phyloP scores from a whole-genome alignment of 179 eudicot genomes.

The Camellia oleifera region DNA sequence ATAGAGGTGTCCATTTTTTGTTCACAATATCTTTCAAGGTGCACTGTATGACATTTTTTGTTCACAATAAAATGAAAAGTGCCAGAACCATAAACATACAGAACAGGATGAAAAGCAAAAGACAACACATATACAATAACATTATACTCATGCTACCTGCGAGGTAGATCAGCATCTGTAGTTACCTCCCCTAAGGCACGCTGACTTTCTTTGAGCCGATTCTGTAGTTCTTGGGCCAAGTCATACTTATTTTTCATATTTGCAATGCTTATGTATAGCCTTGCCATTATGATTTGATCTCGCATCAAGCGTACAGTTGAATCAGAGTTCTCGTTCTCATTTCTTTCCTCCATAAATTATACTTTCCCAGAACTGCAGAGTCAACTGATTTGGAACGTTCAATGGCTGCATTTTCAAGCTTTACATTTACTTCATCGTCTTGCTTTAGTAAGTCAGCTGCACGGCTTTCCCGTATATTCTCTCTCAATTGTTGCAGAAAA shows the following conservation, averaged over 20 bases:
- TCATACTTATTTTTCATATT: constrained; percentile 58
- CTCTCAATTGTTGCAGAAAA: constrained; percentile 58
- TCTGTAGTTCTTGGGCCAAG: constrained; percentile 59
- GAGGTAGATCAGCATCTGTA: constrained; percentile 60
- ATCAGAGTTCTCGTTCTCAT: constrained; percentile 73
- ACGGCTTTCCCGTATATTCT: constrained; percentile 68
- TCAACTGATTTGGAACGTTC: constrained; percentile 73
- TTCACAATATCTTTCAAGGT: not conserved
- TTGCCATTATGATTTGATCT: constrained; percentile 82
- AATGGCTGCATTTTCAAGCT: constrained; percentile 85
- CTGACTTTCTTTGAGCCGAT: constrained; percentile 71
- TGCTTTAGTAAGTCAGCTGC: constrained; percentile 63
- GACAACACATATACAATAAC: not conserved
- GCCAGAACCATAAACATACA: not conserved
- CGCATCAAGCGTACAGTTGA: constrained; percentile 70
- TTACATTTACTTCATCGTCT: constrained; percentile 61
- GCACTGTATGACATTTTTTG: constrained; percentile 41
- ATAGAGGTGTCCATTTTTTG: too few relatives aligned
- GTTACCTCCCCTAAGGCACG: constrained; percentile 69
- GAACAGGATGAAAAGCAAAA: not conserved
- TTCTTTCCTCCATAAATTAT: constrained; percentile 78
- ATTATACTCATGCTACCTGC: constrained; percentile 35
- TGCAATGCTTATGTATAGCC: constrained; percentile 68
- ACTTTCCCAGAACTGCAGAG: constrained; percentile 77
- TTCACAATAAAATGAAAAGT: not conserved